Percentiles rank a stretch among this genome's conserved stretches.
phyloP scores from a whole-genome alignment of 768 basidiomycete genomes.

The Fomitopsis pulvina region DNA sequence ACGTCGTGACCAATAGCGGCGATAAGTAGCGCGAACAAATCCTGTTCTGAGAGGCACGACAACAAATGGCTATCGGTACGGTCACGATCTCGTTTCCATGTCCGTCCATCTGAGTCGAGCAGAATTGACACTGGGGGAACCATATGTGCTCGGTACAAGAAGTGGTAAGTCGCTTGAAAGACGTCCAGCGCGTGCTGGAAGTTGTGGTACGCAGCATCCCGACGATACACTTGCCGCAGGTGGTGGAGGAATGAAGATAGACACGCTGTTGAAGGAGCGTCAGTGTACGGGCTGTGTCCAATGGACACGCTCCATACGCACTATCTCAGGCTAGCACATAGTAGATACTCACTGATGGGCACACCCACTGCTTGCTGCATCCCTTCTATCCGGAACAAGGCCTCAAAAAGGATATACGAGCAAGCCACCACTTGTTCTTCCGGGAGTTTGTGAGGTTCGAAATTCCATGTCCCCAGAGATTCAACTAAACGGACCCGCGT shows the following conservation, averaged over 20 bases:
- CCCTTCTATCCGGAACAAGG: conserved; percentile 72
- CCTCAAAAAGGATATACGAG: conserved; percentile 83
- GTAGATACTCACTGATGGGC: conserved; percentile 37
- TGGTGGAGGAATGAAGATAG: conserved; percentile 77
- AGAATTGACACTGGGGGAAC: conserved; percentile 75
- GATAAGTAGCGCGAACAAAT: conserved; percentile 80
- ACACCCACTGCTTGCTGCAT: conserved; percentile 54
- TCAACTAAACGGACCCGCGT: conserved; percentile 59
- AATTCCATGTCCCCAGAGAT: conserved; percentile 76
- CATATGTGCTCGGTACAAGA: conserved; percentile 70
- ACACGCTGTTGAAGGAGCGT: conserved; percentile 42
- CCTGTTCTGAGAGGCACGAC: conserved; percentile 47
- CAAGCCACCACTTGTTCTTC: conserved; percentile 80
- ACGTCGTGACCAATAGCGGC: conserved; percentile 98
- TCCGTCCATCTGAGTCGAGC: conserved; percentile 32
- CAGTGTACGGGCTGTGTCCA: too few species aligned
- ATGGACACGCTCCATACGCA: too few species aligned
- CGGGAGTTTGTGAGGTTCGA: conserved; percentile 80
- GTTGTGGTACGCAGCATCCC: conserved; percentile 94
- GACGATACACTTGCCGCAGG: conserved; percentile 86
- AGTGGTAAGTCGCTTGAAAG: conserved; percentile 85
- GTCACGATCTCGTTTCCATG: conserved; percentile 33
- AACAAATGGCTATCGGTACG: conserved; percentile 13
- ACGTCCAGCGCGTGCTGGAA: conserved; percentile 97
- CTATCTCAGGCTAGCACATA: background rate